These are phyloP conservation scores for Daldinia bambusicola DNA, from an alignment of 495 filamentous ascomycete species.

Conservation along the genomic window DNA sequence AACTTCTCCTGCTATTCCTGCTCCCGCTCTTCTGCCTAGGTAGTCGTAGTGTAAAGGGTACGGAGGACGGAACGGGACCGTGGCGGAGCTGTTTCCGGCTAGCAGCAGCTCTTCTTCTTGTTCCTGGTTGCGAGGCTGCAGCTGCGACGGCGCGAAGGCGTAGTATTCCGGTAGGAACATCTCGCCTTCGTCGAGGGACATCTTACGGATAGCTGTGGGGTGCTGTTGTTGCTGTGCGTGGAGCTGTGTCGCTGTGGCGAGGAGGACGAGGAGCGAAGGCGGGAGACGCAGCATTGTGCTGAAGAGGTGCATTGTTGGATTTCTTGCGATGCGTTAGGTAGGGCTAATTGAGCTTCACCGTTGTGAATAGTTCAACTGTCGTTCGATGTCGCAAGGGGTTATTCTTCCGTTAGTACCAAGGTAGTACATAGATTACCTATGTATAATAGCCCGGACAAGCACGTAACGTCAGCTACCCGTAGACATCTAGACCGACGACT, in stretches of 20 bases:
- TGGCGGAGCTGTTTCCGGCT: constrained; percentile 46
- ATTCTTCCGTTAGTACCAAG: neutral
- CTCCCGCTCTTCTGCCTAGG: neutral
- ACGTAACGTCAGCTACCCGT: neutral
- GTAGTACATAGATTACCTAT: neutral
- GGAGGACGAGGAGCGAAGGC: constrained; percentile 60
- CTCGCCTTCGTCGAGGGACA: constrained; percentile 82
- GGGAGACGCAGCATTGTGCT: constrained; percentile 56
- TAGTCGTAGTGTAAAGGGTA: constrained; percentile 50
- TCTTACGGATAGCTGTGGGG: constrained; percentile 70
- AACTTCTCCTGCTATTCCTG: constrained; percentile 6
- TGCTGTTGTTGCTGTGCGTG: constrained; percentile 49
- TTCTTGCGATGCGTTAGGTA: neutral
- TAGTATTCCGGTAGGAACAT: constrained; percentile 80
- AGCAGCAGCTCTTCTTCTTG: constrained; percentile 40
- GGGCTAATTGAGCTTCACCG: neutral
- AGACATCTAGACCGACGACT: neutral
- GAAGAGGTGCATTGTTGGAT: constrained; percentile 52
- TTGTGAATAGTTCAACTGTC: neutral
- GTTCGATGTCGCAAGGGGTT: neutral
- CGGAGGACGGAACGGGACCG: constrained; percentile 49
- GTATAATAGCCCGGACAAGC: neutral
- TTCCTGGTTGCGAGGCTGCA: constrained; percentile 24
- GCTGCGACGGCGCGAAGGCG: constrained; percentile 53
- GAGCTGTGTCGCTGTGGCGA: constrained; percentile 51